phyloP scores from a whole-genome alignment of 2,329 filamentous ascomycete species.

The Fusarium sp. region DNA sequence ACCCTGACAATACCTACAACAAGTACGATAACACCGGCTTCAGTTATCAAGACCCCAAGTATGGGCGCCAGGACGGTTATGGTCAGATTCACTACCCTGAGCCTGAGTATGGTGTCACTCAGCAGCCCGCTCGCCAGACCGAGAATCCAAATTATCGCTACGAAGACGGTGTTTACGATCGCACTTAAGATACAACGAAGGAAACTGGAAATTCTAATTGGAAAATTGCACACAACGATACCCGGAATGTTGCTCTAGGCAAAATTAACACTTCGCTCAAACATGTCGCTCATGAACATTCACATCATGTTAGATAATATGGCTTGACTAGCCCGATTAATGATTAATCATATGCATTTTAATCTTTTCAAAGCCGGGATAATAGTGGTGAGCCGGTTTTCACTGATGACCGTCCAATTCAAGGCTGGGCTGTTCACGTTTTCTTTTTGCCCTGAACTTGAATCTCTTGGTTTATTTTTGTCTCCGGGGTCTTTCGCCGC shows the following conservation, averaged over 20 bases:
- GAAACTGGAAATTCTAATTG: not conserved
- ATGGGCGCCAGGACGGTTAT: constrained; percentile 41
- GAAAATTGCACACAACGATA: constrained; percentile 19
- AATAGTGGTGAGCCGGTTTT: not conserved
- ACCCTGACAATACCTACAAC: constrained; percentile 39
- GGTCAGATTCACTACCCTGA: constrained; percentile 42
- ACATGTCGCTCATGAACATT: constrained; percentile 16
- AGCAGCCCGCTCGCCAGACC: constrained; percentile 2
- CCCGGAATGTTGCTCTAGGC: constrained; percentile 14
- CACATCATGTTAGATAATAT: constrained; percentile 16
- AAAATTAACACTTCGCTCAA: constrained; percentile 16
- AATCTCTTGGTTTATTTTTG: not conserved
- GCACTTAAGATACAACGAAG: constrained; percentile 12
- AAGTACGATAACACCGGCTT: constrained; percentile 39
- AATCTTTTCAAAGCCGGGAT: not conserved
- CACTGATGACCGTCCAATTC: too few relatives aligned
- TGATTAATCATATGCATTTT: constrained; percentile 25
- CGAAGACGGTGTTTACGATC: constrained; percentile 51
- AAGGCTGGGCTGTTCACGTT: not conserved
- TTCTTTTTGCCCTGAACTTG: not conserved
- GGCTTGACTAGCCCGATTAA: constrained; percentile 18
- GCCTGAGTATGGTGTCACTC: constrained; percentile 29
- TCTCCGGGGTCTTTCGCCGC: not conserved
- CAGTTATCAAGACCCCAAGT: constrained; percentile 37
- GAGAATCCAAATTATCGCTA: constrained; percentile 46